Base-by-base conservation (phyloP, 1,284 basidiomycete species). In the Ustilago tritici region DNA sequence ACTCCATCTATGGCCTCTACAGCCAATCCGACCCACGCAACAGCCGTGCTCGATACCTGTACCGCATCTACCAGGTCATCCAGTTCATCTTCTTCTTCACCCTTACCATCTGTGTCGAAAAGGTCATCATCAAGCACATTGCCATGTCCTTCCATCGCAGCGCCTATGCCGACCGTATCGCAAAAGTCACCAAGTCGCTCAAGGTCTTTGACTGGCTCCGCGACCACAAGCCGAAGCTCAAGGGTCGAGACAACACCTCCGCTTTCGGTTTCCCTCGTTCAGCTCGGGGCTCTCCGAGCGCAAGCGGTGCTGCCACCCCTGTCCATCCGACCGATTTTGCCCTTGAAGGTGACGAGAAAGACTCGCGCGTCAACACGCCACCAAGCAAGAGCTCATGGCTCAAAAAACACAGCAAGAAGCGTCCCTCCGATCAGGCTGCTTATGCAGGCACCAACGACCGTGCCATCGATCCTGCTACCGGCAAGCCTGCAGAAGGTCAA, bases 121-220 rank as follows among this genome's bases (percentile, higher is more conserved):
- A 84, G 78, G 71, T 84, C 62, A 70, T 84, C 41, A 76, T 84
- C 73, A 80, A 79, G 76, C 68, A 72, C 56, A 84, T 84, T 36
- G 81, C 83, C 60, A 82, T 84, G 65, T 76, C 74, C 19, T 94
- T 94, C 87, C 93, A 94, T 83, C 89, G 88, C 53, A 91, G 90
- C 9, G 93, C 93, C 14, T 94, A 91, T 82, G 89, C 89, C 71
- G 92, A 94, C 41, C 92, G 92, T 60, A 88, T 93, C 15, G 89
- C 90, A 11, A 87, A 88, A 23, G 88, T 93, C 2, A 87, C 88
- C 54, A 86, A 88, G 57, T 88, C 90, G 3, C 88, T 93, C 31
- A 85, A 86, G 23, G 90, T 90, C 40, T 89, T 94, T 65, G 92
- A 94, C 85, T 89, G 89, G 76, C 89, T 94, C 38, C 90, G 92